A percentile compares a stretch with the other conserved stretches of the same genome.
Conservation (phyloP, 345 rosid species). For the Crucihimalaya himalaica region DNA sequence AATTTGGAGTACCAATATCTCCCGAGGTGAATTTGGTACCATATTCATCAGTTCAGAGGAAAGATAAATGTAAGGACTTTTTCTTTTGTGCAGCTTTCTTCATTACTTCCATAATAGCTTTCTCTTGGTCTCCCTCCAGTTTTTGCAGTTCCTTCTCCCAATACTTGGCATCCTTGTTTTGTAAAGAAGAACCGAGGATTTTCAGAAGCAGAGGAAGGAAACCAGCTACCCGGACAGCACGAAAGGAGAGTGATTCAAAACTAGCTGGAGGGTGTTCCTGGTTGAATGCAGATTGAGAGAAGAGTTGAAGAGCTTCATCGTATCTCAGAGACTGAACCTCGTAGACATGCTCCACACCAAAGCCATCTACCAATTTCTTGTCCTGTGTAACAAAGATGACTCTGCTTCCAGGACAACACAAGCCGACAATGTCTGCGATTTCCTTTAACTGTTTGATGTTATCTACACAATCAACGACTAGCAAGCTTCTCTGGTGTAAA, state of each 20-base stretch:
- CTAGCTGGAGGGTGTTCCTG: neutral
- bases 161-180: neutral
- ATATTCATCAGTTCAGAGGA: too few relatives aligned
- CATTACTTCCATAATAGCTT: neutral
- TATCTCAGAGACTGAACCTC: slow-evolving; percentile 17
- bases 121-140: slow-evolving; percentile 21
- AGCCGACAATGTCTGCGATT: neutral
- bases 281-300: neutral
- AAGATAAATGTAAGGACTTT: too few relatives aligned
- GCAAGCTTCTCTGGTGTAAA: neutral
- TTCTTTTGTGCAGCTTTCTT: too few relatives aligned
- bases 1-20: too few relatives aligned
- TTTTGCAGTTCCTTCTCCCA: slow-evolving; percentile 13
- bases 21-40: too few relatives aligned
- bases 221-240: neutral
- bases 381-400: slow-evolving; percentile 22
- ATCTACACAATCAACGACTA: slow-evolving; percentile 12
- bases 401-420: slow-evolving; percentile 24
- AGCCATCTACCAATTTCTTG: neutral
- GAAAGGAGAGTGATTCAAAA: slow-evolving; percentile 21
- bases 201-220: slow-evolving; percentile 17
- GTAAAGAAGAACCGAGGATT: slow-evolving; percentile 19
- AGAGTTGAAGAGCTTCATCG: too few relatives aligned
- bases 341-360: slow-evolving; percentile 14
- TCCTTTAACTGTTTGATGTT: slow-evolving; percentile 1